Conservation (phyloP, 1,139 yeast species). For the Suhomyces chickasaworum region DNA sequence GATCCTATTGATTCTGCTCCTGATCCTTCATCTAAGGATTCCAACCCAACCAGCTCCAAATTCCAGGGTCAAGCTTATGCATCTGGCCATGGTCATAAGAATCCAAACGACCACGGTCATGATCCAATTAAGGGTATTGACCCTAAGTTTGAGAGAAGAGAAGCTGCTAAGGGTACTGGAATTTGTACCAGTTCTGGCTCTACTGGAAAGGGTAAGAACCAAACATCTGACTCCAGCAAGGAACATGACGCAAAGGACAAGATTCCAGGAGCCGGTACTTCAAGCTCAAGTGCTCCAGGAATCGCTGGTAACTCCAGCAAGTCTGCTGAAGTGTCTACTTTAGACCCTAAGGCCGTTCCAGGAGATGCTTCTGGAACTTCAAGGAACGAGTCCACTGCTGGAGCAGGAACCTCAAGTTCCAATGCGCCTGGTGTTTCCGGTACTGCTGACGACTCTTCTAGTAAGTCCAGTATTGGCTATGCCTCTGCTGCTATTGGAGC, state of each 20-base stretch:
- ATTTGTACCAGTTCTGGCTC: too few species aligned
- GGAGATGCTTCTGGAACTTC: neutral
- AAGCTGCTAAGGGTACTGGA: neutral
- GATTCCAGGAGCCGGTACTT: slow-evolving; percentile 1
- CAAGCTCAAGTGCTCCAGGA: neutral
- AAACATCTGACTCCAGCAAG: too few species aligned
- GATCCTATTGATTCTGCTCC: slow-evolving; percentile 8
- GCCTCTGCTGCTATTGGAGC: slow-evolving; percentile 6
- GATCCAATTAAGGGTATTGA: slow-evolving; percentile 9
- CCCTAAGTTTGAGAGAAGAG: neutral
- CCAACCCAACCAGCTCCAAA: slow-evolving; percentile 4
- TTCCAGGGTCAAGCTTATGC: slow-evolving; percentile 6
- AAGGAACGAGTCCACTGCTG: neutral
- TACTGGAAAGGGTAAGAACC: neutral
- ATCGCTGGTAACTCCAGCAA: neutral
- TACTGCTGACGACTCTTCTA: neutral
- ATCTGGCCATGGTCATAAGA: slow-evolving; percentile 4
- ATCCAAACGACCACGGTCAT: neutral
- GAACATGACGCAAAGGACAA: neutral
- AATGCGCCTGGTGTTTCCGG: neutral
- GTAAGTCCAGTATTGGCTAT: neutral
- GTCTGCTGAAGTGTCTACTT: neutral
- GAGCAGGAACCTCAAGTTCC: neutral
- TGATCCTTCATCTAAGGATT: slow-evolving; percentile 3
- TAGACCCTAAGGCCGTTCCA: slow-evolving; percentile 1